These are phyloP conservation scores for Hysterangium stoloniferum DNA, from an alignment of 768 basidiomycete genomes.

Conservation along the genomic window DNA sequence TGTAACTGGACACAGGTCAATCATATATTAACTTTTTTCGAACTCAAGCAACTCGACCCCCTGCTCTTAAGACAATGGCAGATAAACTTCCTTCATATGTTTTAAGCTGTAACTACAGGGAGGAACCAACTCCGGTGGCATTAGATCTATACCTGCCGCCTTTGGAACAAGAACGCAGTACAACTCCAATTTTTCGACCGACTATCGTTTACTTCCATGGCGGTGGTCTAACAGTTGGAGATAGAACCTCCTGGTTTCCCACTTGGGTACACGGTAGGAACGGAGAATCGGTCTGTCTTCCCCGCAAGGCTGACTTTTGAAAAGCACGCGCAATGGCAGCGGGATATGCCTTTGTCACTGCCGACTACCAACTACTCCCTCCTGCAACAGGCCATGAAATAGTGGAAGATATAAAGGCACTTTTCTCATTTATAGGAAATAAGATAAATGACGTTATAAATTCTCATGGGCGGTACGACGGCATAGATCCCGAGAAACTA, in stretches of 20 bases:
- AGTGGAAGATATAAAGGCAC: slow-evolving; percentile 47
- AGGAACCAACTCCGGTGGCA: not conserved
- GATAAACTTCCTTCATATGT: not conserved
- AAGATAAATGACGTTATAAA: slow-evolving; percentile 16
- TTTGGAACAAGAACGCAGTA: not conserved
- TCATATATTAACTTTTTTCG: no score
- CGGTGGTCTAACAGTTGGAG: slow-evolving; percentile 55
- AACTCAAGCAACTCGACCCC: no score
- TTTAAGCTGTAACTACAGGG: slow-evolving; percentile 5
- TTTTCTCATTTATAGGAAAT: slow-evolving; percentile 39
- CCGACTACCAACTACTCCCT: slow-evolving; percentile 52
- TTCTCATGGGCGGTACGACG: slow-evolving; percentile 18
- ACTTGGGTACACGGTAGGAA: slow-evolving; percentile 52
- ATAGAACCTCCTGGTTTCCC: slow-evolving; percentile 55
- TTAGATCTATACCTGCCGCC: slow-evolving; percentile 9
- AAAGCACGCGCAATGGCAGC: slow-evolving; percentile 38
- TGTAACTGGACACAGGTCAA: no score
- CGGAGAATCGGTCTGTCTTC: not conserved
- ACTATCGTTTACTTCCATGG: slow-evolving; percentile 37
- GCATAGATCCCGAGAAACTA: slow-evolving; percentile 37
- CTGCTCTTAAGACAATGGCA: not conserved
- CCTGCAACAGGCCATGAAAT: slow-evolving; percentile 48
- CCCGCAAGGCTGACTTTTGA: not conserved
- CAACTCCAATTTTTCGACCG: slow-evolving; percentile 14
- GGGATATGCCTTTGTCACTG: slow-evolving; percentile 53